Percentiles rank a stretch among this genome's conserved stretches.
phyloP scores from a whole-genome alignment of 192 early-diverging fungal species.

The Mortierella antarctica region DNA sequence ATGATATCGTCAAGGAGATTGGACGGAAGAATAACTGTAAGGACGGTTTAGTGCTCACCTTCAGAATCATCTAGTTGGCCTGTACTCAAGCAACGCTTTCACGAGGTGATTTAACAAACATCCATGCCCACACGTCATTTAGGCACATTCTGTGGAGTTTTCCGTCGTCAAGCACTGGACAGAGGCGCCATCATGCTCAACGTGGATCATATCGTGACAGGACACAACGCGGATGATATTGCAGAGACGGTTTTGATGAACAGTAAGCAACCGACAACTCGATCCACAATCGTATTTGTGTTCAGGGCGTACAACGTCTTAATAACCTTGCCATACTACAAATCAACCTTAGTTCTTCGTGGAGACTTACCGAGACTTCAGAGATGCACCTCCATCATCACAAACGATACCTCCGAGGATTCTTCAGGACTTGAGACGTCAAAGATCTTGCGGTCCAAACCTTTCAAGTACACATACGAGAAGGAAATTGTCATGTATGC shows the following conservation, averaged over 20 bases:
- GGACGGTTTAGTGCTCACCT: background rate
- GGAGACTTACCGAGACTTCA: conserved; percentile 93
- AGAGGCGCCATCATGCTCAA: conserved; percentile 90
- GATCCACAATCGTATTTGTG: background rate
- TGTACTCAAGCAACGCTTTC: background rate
- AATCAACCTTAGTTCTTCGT: conserved; percentile 75
- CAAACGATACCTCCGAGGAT: conserved; percentile 67
- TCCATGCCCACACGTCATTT: background rate
- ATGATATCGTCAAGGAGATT: conserved; percentile 93
- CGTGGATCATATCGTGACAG: conserved; percentile 97
- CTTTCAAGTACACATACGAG: conserved; percentile 99
- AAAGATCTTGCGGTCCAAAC: conserved; percentile 89
- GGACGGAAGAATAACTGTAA: conserved; percentile 97
- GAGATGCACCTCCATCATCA: conserved; percentile 94
- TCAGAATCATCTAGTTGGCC: background rate
- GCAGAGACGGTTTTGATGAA: conserved; percentile 99
- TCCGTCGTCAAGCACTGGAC: conserved; percentile 96
- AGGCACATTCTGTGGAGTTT: conserved; percentile 97
- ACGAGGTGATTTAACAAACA: background rate
- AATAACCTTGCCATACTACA: background rate
- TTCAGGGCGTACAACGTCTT: background rate
- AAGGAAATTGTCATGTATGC: conserved; percentile 99
- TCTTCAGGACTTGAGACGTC: conserved; percentile 55
- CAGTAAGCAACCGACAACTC: conserved; percentile 56
- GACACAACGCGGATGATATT: conserved; percentile 99